Evolutionary conservation across 495 filamentous ascomycete genomes (phyloP), one percentile per base, ranked within the genome.

Genomic region (Poronia punctata): DNA sequence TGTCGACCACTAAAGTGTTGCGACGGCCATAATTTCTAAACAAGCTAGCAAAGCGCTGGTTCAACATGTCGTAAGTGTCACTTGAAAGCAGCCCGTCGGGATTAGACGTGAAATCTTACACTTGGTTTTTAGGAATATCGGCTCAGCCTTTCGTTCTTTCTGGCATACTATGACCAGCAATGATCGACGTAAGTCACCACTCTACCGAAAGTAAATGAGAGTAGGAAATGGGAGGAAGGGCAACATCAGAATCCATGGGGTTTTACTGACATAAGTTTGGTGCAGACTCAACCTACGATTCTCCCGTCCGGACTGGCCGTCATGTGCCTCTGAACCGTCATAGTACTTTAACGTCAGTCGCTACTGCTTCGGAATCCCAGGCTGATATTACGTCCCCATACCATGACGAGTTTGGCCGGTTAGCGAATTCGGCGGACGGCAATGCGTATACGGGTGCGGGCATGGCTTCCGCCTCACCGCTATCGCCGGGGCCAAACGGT

Each of bases 151-250:
- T 64, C 76, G 78, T 50, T 84, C 83, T 48, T 87, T 95, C 66
- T 96, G 90, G 90, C 90, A 97, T 74, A 83, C 87, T 38, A 92
- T 96, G 87, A 95, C 88, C 56, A 76, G 71, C 48, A 59, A 76
- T 61, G 74, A 78, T 59, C 62, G 74, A 64, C 74, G 74, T 78
- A 45, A 58, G 72, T 64, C 16, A 49, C 54, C 43, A 53, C 51
- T 28, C 49, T 30, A 17, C 3, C n/a, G 11, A 10, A 17, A 19
- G 26, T 14, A 41, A 10, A 38, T 22, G 12, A 31, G 25, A 15
- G 23, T 23, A 44, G 31, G 6, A 4, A n/a, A 5, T 14, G 18
- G 8, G 7, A n/a, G 17, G 26, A 27, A 38, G 26, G 18, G n/a
- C 43, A n/a, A n/a, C n/a, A n/a, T 53, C 18, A n/a, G 10, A 21